phyloP scores from a whole-genome alignment of 2,329 filamentous ascomycete genomes.

The Drechslerella stenobrocha region DNA sequence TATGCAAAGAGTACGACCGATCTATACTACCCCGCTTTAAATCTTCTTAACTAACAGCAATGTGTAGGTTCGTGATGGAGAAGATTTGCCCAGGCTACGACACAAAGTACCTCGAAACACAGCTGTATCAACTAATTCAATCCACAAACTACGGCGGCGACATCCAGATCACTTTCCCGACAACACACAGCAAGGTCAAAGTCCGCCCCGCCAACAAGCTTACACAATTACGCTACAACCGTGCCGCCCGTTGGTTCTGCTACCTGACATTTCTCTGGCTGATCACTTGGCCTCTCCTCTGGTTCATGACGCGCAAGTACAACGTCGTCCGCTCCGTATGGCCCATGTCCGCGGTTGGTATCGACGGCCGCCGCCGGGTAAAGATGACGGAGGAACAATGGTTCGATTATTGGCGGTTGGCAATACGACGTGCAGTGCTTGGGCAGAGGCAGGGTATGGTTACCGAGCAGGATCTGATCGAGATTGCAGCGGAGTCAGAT shows the following conservation, averaged over 20 bases:
- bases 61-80: constrained; percentile 51
- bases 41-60: constrained; percentile 13
- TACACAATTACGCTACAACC: constrained; percentile 68
- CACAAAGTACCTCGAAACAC: constrained; percentile 60
- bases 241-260: constrained; percentile 68
- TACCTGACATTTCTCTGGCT: constrained; percentile 70
- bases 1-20: constrained; percentile 59
- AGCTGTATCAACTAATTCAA: constrained; percentile 64
- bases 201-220: constrained; percentile 67
- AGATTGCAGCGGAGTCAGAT: constrained; percentile 57
- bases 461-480: constrained; percentile 63
- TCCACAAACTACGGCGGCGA: constrained; percentile 70
- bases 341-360: constrained; percentile 53
- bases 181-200: constrained; percentile 63
- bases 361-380: constrained; percentile 19
- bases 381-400: constrained; percentile 61
- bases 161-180: constrained; percentile 64
- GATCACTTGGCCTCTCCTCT: constrained; percentile 71
- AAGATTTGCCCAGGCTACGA: constrained; percentile 64
- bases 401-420: constrained; percentile 66
- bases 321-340: constrained; percentile 67
- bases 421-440: constrained; percentile 65
- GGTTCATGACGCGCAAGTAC: constrained; percentile 69
- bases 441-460: constrained; percentile 63
- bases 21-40: constrained; percentile 54